Evolutionary conservation across 164 flowering plant genomes (phyloP).

Genomic region (Malania oleifera): DNA sequence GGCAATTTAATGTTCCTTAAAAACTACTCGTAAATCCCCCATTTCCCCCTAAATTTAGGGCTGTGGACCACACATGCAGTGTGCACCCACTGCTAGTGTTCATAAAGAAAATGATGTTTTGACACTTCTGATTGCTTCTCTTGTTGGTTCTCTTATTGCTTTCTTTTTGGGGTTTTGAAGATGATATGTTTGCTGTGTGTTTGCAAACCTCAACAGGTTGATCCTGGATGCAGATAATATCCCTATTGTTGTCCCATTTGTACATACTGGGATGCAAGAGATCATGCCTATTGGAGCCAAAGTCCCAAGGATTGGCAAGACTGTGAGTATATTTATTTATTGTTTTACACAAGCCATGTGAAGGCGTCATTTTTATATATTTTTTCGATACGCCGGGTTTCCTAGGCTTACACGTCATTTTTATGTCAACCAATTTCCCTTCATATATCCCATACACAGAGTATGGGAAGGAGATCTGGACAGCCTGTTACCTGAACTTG

Average conservation of each 20-base stretch:
- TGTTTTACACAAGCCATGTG: too few relatives aligned
- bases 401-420: too few relatives aligned
- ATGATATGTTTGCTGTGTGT: not conserved
- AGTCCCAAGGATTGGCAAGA: slow-evolving; percentile 86
- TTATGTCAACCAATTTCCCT: too few relatives aligned
- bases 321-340: slow-evolving; percentile 29
- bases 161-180: not conserved
- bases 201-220: slow-evolving; percentile 41
- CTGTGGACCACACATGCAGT: too few relatives aligned
- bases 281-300: slow-evolving; percentile 90
- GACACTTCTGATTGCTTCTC: not conserved
- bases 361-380: not conserved
- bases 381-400: too few relatives aligned
- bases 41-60: too few relatives aligned
- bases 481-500: too few relatives aligned
- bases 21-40: too few relatives aligned
- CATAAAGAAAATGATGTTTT: not conserved
- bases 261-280: slow-evolving; percentile 93
- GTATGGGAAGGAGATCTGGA: too few relatives aligned
- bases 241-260: slow-evolving; percentile 87
- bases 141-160: not conserved
- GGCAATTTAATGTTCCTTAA: too few relatives aligned
- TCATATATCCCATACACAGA: too few relatives aligned
- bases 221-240: slow-evolving; percentile 67
- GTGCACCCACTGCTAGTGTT: too few relatives aligned